phyloP scores from a whole-genome alignment of 2,329 filamentous ascomycete species.

The Fusarium temperatum region DNA sequence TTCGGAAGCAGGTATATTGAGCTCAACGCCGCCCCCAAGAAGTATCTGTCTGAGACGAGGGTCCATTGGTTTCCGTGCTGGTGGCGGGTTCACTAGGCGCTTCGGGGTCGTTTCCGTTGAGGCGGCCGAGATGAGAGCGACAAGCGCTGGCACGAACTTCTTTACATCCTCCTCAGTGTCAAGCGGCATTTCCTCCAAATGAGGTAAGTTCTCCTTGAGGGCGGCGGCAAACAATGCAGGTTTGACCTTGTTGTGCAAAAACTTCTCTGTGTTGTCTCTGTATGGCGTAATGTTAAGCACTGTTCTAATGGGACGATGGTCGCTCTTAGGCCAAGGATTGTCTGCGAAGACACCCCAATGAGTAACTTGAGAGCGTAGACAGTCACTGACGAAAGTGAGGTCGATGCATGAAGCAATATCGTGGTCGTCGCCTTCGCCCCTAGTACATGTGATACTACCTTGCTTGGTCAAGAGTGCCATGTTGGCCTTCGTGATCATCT shows the following conservation, averaged over 20 bases:
- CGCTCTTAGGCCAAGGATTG: background rate
- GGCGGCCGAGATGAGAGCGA: background rate
- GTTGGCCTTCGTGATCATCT: background rate
- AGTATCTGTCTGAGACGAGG: background rate
- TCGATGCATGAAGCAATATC: background rate
- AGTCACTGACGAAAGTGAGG: background rate
- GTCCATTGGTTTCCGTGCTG: background rate
- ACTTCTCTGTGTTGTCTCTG: background rate
- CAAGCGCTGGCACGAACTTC: background rate
- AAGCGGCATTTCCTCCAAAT: background rate
- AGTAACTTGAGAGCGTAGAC: background rate
- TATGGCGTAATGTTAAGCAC: background rate
- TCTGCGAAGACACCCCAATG: background rate
- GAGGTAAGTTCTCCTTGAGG: background rate
- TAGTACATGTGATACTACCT: background rate
- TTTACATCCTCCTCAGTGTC: no score
- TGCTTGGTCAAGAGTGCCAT: background rate
- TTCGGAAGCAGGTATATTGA: background rate
- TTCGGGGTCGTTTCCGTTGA: background rate
- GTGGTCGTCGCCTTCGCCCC: background rate
- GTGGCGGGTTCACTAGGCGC: background rate
- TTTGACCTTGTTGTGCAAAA: background rate
- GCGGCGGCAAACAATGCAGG: background rate
- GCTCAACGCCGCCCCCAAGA: background rate
- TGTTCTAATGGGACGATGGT: conserved; percentile 1